Conservation (phyloP, 495 filamentous ascomycete genomes). For the Viridothelium virens region DNA sequence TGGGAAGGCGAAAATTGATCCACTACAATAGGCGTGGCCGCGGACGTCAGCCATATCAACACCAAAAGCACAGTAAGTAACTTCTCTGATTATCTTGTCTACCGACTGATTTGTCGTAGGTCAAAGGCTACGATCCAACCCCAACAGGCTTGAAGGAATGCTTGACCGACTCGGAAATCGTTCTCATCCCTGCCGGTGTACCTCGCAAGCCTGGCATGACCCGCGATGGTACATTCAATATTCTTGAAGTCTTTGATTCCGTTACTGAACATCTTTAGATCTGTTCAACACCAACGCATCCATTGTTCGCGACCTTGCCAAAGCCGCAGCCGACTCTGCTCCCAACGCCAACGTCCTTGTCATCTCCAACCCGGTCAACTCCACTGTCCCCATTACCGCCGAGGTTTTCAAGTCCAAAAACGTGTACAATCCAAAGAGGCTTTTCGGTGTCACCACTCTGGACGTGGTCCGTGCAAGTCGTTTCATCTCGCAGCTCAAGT, state of each 20-base stretch:
- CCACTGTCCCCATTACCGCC: constrained; percentile 91
- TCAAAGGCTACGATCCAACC: constrained; percentile 78
- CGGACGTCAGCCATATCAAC: constrained; percentile 97
- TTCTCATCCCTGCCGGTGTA: constrained; percentile 96
- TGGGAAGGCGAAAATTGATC: constrained; percentile 4
- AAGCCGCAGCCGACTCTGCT: constrained; percentile 79
- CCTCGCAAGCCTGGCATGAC: constrained; percentile 99
- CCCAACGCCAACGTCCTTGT: constrained; percentile 93
- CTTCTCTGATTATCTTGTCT: constrained; percentile 12
- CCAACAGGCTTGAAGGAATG: constrained; percentile 63
- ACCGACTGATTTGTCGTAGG: constrained; percentile 35
- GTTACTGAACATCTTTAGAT: constrained; percentile 43
- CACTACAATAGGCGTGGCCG: constrained; percentile 71
- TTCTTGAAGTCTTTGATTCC: not conserved
- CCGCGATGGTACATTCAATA: constrained; percentile 61
- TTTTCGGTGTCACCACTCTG: constrained; percentile 98
- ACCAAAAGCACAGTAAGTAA: constrained; percentile 69
- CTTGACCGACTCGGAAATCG: constrained; percentile 80
- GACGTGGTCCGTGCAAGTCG: constrained; percentile 95
- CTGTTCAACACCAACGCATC: constrained; percentile 99
- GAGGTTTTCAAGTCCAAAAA: constrained; percentile 90
- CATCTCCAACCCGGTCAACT: constrained; percentile 99
- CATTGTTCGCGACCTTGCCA: constrained; percentile 96
- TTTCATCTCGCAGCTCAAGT: constrained; percentile 91
- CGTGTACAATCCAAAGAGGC: constrained; percentile 96